A percentile compares a stretch with the other conserved stretches of the same genome.
Conservation (phyloP, 176 grass and related monocot genomes). For the Zoysia pacifica region DNA sequence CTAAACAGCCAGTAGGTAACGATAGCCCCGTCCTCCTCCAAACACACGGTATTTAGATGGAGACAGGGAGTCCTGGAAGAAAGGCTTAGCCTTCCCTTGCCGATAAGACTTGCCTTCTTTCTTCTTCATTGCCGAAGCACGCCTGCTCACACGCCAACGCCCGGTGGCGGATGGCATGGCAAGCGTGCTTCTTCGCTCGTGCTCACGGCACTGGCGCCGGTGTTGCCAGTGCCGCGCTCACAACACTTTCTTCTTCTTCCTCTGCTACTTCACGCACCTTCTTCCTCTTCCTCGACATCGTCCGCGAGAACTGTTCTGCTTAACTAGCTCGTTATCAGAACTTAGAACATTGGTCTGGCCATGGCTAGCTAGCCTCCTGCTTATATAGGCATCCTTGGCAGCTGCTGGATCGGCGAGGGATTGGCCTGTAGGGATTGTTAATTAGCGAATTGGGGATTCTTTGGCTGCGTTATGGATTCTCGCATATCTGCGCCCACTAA, state of each 20-base stretch:
- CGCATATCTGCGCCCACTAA: conserved; percentile 50
- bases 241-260: conserved; percentile 19
- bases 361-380: conserved; percentile 14
- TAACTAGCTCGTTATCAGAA: not conserved
- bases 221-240: not conserved
- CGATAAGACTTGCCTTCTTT: conserved; percentile 77
- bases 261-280: conserved; percentile 33
- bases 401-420: conserved; percentile 17
- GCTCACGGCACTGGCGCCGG: not conserved
- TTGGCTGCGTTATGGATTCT: conserved; percentile 34
- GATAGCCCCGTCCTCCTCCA: conserved; percentile 33
- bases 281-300: conserved; percentile 58
- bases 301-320: not conserved
- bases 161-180: conserved; percentile 22
- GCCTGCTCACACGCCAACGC: conserved; percentile 32
- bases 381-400: conserved; percentile 40
- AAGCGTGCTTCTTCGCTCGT: conserved; percentile 36
- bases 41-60: conserved; percentile 52
- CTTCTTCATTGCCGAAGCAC: conserved; percentile 35
- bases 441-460: conserved; percentile 30
- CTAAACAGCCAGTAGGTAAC: conserved; percentile 5
- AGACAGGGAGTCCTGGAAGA: conserved; percentile 73
- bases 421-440: conserved; percentile 33
- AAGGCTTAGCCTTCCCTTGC: conserved; percentile 83
- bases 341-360: conserved; percentile 26